These are phyloP conservation scores for Delitschia confertaspora DNA, from an alignment of 495 filamentous ascomycete genomes.

Conservation along the genomic window DNA sequence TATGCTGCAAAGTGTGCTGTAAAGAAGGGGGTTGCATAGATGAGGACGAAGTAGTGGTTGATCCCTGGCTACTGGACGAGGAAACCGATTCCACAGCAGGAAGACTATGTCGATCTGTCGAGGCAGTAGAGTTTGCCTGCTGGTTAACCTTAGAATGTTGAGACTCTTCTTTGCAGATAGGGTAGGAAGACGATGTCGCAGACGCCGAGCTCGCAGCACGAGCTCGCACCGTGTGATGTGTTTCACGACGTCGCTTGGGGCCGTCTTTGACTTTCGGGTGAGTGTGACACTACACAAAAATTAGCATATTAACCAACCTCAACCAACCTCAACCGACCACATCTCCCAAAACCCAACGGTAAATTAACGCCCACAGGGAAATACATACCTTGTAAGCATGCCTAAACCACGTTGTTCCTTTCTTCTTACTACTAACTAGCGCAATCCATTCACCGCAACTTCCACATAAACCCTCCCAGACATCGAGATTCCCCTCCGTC, in stretches of 20 bases:
- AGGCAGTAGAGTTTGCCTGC: no score
- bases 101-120: no score
- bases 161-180: conserved; percentile 14
- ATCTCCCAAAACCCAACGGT: no score
- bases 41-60: no score
- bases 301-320: conserved; percentile 33
- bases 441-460: conserved; percentile 73
- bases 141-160: no score
- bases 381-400: conserved; percentile 69
- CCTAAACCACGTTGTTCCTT: conserved; percentile 76
- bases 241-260: conserved; percentile 61
- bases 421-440: conserved; percentile 74
- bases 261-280: conserved; percentile 66
- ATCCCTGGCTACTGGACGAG: no score
- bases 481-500: conserved; percentile 70
- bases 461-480: conserved; percentile 72
- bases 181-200: conserved; percentile 20
- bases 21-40: not conserved
- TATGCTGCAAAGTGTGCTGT: not conserved
- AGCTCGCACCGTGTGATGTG: conserved; percentile 38
- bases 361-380: no score
- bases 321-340: conserved; percentile 31
- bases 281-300: conserved; percentile 73
- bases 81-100: no score
- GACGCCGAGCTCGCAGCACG: conserved; percentile 29